Conservation (phyloP, 176 grass and related monocot genomes). For the Zea luxurians region DNA sequence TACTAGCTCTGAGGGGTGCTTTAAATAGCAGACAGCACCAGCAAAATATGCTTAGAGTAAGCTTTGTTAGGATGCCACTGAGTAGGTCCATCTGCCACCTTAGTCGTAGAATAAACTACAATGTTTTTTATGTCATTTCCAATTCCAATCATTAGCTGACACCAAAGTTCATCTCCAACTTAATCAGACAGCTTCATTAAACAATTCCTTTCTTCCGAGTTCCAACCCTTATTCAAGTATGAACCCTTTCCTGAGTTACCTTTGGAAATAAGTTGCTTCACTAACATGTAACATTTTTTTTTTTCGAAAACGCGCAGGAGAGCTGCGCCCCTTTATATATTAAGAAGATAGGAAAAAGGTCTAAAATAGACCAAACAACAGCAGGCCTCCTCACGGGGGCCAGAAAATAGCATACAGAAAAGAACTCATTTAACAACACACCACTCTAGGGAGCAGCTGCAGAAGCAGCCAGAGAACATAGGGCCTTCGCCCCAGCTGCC, state of each 20-base stretch:
- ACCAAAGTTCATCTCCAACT: background rate
- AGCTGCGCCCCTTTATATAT: too few relatives aligned
- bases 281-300: too few relatives aligned
- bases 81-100: background rate
- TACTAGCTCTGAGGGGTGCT: background rate
- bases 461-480: too few relatives aligned
- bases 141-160: background rate
- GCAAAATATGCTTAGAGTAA: background rate
- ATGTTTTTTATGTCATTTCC: constrained; percentile 5
- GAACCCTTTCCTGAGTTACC: background rate
- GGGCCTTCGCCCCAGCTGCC: too few relatives aligned
- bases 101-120: background rate
- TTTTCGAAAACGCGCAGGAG: too few relatives aligned
- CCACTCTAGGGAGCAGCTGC: too few relatives aligned
- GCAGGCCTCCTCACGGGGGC: too few relatives aligned
- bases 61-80: background rate
- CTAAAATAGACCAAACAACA: too few relatives aligned
- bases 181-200: background rate
- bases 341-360: too few relatives aligned
- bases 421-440: too few relatives aligned
- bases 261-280: background rate
- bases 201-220: background rate
- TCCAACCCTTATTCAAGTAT: background rate
- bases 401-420: too few relatives aligned
- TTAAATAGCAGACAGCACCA: background rate